Evolutionary conservation across 495 filamentous ascomycete genomes (phyloP).

Genomic region (Neurospora pannonica): DNA sequence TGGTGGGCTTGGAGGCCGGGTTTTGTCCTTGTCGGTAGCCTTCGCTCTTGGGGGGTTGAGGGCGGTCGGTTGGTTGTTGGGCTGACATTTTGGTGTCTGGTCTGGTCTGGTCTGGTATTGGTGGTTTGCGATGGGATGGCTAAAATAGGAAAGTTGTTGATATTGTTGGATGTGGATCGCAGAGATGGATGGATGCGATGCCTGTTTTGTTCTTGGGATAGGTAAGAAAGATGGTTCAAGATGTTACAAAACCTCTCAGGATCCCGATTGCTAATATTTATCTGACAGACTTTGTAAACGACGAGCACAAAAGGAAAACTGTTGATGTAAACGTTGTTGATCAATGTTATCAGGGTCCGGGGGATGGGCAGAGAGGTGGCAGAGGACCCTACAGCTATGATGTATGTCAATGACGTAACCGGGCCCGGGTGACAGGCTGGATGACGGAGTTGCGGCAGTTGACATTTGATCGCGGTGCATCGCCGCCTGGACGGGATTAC

Average conservation of each 20-base stretch:
- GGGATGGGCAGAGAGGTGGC: not conserved
- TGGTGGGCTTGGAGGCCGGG: constrained; percentile 13
- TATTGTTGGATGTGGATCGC: not conserved
- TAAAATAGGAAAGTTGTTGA: not conserved
- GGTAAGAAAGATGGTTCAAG: not conserved
- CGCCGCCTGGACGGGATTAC: not conserved
- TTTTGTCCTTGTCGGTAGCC: constrained; percentile 24
- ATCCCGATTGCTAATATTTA: not conserved
- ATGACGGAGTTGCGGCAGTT: not conserved
- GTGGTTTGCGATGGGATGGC: not conserved
- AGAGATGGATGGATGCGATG: not conserved
- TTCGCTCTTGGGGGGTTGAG: constrained; percentile 44
- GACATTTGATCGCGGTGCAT: not conserved
- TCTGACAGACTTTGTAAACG: not conserved
- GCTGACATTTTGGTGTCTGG: constrained; percentile 4
- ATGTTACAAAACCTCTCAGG: not conserved
- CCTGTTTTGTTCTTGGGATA: not conserved
- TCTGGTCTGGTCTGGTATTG: not conserved
- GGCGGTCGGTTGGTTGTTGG: constrained; percentile 26
- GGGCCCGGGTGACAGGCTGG: not conserved
- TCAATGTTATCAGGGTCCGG: not conserved
- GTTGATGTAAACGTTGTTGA: not conserved
- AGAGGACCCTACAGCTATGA: not conserved
- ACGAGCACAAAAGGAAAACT: not conserved
- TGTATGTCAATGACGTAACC: not conserved